Evolutionary conservation across 1,139 yeast species (phyloP), one percentile per base, ranked within the genome.

Genomic region (Entelexis paramagnoliae): DNA sequence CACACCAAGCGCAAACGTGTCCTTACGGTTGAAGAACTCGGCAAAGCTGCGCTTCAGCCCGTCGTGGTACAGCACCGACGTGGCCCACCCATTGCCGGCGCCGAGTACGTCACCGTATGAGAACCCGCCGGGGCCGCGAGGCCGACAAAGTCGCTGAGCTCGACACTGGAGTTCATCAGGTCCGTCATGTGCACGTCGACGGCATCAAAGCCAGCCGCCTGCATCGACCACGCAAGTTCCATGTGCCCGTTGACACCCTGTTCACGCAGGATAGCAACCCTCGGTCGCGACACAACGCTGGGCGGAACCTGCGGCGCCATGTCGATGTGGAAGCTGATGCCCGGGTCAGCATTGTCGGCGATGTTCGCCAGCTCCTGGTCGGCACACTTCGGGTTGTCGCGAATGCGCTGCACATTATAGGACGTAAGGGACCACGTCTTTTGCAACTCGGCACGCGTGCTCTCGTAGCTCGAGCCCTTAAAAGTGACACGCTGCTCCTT

Each of bases 31-130:
- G 79, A 93, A 91, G 68, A 91, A 91, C 51, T 71, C 75, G 61
- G 73, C 69, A 68, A 93, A 93, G 70, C 86, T 89, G 36, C 75
- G 66, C 65, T 93, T 80, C 45, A 93, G 83, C 51, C 72, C 74
- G 35, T 80, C 86, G 65, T 91, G 83, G 76, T 81, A 88, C 60
- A 93, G 72, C n/a, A 91, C 95, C 19, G 96, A 86, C 66, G 88
- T 89, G 56, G 99, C 98, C 98, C 98, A 93, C 55, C 99, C 99
- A 50, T 93, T 87, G 66, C 96, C 99, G 30, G 98, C 98, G 60
- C 99, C 98, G 56, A 93, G 74, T 46, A 93, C 99, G 70, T 93
- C 99, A 75, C 99, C 99, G 65, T 89, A 93, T 2, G 97, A 88
- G 75, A 93, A 93, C 29, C 99, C 99, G 70, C 99, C 99, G 98